A percentile compares a stretch with the other conserved stretches of the same genome.
Conservation (phyloP, 768 basidiomycete species). For the Exidia glandulosa region DNA sequence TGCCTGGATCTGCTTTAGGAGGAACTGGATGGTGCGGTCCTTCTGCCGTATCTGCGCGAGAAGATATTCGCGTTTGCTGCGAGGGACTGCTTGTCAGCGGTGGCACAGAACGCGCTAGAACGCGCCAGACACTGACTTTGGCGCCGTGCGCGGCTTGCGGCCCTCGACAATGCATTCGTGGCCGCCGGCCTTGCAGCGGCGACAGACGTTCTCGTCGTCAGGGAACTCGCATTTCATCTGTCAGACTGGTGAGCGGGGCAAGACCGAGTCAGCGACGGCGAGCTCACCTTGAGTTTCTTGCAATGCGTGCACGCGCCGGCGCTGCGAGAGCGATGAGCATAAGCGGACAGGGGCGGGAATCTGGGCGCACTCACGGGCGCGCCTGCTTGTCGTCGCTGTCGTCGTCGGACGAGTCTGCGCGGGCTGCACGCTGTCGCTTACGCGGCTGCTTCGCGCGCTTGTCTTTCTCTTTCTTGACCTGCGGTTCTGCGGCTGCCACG, state of each 20-base stretch:
- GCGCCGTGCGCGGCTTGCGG: constrained; percentile 62
- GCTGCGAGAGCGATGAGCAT: constrained; percentile 23
- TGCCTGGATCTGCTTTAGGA: constrained; percentile 60
- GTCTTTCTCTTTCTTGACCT: constrained; percentile 7
- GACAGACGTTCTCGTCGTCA: constrained; percentile 61
- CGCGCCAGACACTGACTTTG: constrained; percentile 52
- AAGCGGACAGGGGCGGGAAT: background rate
- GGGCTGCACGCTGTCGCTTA: background rate
- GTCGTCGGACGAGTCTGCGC: background rate
- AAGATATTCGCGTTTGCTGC: constrained; percentile 79
- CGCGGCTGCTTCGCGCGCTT: constrained; percentile 6
- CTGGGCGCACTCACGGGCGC: background rate
- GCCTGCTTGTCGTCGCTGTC: constrained; percentile 1
- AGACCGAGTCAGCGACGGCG: constrained; percentile 11
- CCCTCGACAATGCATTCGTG: constrained; percentile 79
- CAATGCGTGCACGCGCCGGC: constrained; percentile 79
- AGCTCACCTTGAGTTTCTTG: constrained; percentile 65
- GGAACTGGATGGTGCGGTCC: constrained; percentile 74
- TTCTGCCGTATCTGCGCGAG: constrained; percentile 81
- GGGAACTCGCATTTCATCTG: constrained; percentile 87
- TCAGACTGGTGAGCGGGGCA: constrained; percentile 10
- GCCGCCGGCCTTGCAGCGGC: constrained; percentile 58
- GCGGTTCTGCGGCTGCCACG: background rate
- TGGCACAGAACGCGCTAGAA: constrained; percentile 1
- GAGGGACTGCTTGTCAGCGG: background rate